Conservation (phyloP, 345 rosid species). For the Balakata baccata region DNA sequence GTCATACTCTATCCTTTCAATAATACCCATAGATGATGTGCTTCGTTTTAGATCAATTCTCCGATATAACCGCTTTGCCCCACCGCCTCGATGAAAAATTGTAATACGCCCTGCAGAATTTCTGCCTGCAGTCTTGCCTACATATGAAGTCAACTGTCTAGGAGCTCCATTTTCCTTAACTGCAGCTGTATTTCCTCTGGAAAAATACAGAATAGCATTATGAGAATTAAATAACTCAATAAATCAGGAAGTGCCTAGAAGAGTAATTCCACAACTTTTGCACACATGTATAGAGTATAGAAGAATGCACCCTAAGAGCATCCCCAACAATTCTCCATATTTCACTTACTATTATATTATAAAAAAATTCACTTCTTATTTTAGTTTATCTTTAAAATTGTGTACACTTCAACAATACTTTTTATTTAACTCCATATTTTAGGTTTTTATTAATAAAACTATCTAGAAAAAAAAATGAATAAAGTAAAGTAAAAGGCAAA, state of each 20-base stretch:
- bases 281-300: background rate
- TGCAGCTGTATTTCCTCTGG: background rate
- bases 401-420: too few relatives aligned
- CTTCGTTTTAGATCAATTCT: constrained; percentile 24
- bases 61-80: constrained; percentile 26
- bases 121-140: constrained; percentile 20
- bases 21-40: constrained; percentile 26
- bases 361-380: too few relatives aligned
- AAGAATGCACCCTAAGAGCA: background rate
- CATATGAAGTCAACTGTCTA: constrained; percentile 13
- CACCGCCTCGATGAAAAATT: constrained; percentile 31
- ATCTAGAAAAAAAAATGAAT: too few relatives aligned
- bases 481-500: too few relatives aligned
- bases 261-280: background rate
- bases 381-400: too few relatives aligned
- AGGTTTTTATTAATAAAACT: too few relatives aligned
- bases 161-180: constrained; percentile 2
- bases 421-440: too few relatives aligned
- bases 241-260: background rate
- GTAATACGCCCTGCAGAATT: constrained; percentile 31
- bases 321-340: too few relatives aligned
- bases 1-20: constrained; percentile 32
- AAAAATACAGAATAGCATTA: background rate
- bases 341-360: too few relatives aligned
- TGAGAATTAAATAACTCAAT: background rate